Percentiles rank a stretch among this genome's conserved stretches.
Conservation (phyloP, 768 basidiomycete genomes). For the Cystofilobasidium capitatum region DNA sequence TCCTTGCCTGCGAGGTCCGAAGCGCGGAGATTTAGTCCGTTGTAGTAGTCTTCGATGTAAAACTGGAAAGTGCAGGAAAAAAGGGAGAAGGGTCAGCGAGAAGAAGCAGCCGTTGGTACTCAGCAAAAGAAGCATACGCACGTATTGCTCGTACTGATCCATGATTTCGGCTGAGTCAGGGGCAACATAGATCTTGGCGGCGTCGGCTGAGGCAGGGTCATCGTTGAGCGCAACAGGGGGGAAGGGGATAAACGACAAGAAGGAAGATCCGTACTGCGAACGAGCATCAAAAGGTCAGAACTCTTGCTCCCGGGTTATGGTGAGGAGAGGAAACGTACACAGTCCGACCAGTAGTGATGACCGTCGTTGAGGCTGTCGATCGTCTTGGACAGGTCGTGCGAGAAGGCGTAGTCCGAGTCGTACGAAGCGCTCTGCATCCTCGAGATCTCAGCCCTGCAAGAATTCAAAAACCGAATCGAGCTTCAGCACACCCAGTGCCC, state of each 20-base stretch:
- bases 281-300: neutral
- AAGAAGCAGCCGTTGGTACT: neutral
- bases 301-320: neutral
- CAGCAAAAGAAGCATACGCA: no score
- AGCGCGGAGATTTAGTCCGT: neutral
- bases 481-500: no score
- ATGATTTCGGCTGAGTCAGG: neutral
- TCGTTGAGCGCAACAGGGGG: slow-evolving; percentile 2
- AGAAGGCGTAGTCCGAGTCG: slow-evolving; percentile 9
- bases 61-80: neutral
- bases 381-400: neutral
- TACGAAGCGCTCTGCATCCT: neutral
- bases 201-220: neutral
- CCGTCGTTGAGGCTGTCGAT: slow-evolving; percentile 12
- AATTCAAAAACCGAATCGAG: neutral
- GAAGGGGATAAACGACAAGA: neutral
- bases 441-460: neutral
- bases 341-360: slow-evolving; percentile 1
- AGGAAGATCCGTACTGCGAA: neutral
- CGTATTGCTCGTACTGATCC: neutral
- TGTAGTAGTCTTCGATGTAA: slow-evolving; percentile 4
- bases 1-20: slow-evolving; percentile 10
- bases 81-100: neutral
- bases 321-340: neutral
- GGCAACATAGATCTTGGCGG: slow-evolving; percentile 7